phyloP scores from a whole-genome alignment of 1,284 basidiomycete species.

The Melampsora abietis-canadensis region DNA sequence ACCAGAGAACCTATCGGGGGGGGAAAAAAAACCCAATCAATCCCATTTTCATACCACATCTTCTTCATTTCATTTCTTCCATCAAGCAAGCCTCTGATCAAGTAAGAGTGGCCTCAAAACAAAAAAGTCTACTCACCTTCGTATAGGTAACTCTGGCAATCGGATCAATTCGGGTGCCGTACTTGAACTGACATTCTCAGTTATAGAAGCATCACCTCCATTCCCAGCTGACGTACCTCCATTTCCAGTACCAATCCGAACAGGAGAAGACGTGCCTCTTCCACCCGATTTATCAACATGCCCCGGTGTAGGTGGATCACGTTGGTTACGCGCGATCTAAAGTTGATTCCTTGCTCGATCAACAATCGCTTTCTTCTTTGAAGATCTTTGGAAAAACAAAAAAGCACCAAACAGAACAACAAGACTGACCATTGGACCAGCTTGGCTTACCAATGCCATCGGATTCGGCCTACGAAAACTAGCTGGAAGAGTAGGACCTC shows the following conservation, averaged over 20 bases:
- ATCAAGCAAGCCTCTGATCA: not conserved
- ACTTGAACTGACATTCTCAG: not conserved
- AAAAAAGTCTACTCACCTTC: slow-evolving; percentile 1
- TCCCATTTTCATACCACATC: too few species aligned
- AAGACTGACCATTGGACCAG: not conserved
- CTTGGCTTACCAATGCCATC: not conserved
- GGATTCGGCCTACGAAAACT: slow-evolving; percentile 17
- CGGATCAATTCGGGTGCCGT: not conserved
- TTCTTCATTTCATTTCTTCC: too few species aligned
- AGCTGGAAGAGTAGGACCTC: slow-evolving; percentile 30
- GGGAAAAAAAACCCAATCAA: too few species aligned
- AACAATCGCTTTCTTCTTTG: not conserved
- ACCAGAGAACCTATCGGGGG: not conserved
- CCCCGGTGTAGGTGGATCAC: not conserved
- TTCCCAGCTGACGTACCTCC: too few species aligned
- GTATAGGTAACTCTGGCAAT: slow-evolving; percentile 12
- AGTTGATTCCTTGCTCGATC: not conserved
- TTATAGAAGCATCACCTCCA: not conserved
- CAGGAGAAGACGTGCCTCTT: not conserved
- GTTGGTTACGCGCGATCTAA: not conserved
- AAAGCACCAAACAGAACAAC: too few species aligned
- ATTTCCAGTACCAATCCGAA: too few species aligned
- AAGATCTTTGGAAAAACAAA: not conserved
- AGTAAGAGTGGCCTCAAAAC: not conserved
- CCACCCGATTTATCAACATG: too few species aligned